Conservation (phyloP, 805 yeast genomes). For the Saturnispora halmiae region DNA sequence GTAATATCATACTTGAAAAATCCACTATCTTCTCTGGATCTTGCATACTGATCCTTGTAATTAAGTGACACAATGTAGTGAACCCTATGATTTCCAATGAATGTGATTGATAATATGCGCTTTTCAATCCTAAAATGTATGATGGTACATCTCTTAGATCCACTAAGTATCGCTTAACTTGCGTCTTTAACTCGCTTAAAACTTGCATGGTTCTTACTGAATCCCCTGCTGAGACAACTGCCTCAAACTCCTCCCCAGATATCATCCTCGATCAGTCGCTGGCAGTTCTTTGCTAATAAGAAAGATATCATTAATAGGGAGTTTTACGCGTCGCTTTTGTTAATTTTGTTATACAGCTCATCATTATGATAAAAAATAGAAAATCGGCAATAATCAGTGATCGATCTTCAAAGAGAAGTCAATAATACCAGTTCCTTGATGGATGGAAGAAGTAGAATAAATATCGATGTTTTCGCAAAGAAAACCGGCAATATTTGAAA, state of each 20-base stretch:
- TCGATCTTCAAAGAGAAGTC: slow-evolving; percentile 77
- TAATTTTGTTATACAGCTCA: too few relatives aligned
- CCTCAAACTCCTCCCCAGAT: slow-evolving; percentile 9
- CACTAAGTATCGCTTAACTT: slow-evolving; percentile 45
- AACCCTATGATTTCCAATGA: slow-evolving; percentile 38
- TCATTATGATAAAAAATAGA: too few relatives aligned
- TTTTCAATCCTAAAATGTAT: slow-evolving; percentile 41
- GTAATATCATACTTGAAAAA: slow-evolving; percentile 39
- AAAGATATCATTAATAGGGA: too few relatives aligned
- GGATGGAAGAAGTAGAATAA: slow-evolving; percentile 84
- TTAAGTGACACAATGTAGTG: slow-evolving; percentile 45
- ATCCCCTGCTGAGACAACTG: slow-evolving; percentile 1
- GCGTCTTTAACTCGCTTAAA: slow-evolving; percentile 6
- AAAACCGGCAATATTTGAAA: slow-evolving; percentile 53
- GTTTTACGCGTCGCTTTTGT: too few relatives aligned
- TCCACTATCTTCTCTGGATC: slow-evolving; percentile 36
- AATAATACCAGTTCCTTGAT: slow-evolving; percentile 78
- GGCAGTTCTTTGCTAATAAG: too few relatives aligned
- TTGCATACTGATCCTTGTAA: slow-evolving; percentile 51
- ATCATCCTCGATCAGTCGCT: too few relatives aligned
- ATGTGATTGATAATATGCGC: slow-evolving; percentile 33
- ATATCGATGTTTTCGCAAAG: slow-evolving; percentile 77
- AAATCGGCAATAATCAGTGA: slow-evolving; percentile 8
- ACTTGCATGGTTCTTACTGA: slow-evolving; percentile 4
- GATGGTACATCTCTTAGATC: slow-evolving; percentile 40